These are phyloP conservation scores for Bruguiera gymnorhiza DNA, from an alignment of 345 rosid species.

Conservation along the genomic window DNA sequence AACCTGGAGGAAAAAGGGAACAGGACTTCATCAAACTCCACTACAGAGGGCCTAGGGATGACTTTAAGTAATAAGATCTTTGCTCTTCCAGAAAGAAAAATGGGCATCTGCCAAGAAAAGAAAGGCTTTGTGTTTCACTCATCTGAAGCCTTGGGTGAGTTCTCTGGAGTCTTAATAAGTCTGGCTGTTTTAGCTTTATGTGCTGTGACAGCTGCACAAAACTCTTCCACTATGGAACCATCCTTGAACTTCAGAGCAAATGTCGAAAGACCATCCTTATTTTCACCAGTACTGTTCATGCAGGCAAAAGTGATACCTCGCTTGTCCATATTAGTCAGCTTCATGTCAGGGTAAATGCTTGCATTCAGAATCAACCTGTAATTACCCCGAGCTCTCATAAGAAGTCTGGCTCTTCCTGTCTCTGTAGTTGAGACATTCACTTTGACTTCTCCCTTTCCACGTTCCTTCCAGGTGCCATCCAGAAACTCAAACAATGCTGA, in stretches of 20 bases:
- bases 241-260: constrained; percentile 88
- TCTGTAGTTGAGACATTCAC: constrained; percentile 64
- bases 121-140: constrained; percentile 15
- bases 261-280: constrained; percentile 56
- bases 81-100: constrained; percentile 6
- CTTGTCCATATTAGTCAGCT: constrained; percentile 88
- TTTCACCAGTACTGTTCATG: constrained; percentile 62
- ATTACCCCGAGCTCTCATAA: constrained; percentile 93
- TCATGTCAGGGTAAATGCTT: constrained; percentile 83
- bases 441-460: constrained; percentile 92
- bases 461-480: constrained; percentile 90
- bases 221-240: constrained; percentile 55
- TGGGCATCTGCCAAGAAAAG: constrained; percentile 4
- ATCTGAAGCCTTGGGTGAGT: constrained; percentile 53
- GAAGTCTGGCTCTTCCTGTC: constrained; percentile 59
- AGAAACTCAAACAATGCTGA: constrained; percentile 68
- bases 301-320: constrained; percentile 91
- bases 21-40: constrained; percentile 26
- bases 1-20: constrained; percentile 25
- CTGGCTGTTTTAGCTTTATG: constrained; percentile 47
- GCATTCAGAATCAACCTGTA: constrained; percentile 87
- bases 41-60: constrained; percentile 21
- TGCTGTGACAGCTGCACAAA: constrained; percentile 46
- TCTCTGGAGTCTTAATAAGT: constrained; percentile 71
- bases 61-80: constrained; percentile 6